Evolutionary conservation across 352 stramenopile species (phyloP), one percentile per base, ranked within the genome.

Genomic region (Globisporangium nodosum): DNA sequence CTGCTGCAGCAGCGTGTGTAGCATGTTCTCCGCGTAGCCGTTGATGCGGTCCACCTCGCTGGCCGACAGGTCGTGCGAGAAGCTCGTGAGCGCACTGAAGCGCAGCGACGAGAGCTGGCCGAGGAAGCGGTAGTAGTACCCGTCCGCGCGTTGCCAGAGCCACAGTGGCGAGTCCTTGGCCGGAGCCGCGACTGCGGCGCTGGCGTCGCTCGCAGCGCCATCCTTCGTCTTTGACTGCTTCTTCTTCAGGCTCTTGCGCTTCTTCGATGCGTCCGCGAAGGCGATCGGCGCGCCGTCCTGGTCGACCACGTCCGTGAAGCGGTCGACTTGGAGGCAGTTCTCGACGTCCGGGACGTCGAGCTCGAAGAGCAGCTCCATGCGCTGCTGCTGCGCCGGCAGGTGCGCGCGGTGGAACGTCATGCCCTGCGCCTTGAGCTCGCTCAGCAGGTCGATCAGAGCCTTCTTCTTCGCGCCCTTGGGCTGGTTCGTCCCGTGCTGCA

Each of bases 391-490:
- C 16, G 64, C 46, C 11, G 86, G 86, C 11, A 93, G 55, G 33
- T 92, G 84, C 49, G 86, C 74, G 55, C 84, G 81, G 49, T 93
- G 81, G 59, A 89, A 88, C 20, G 60, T 61, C 61, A 97, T 78
- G 0, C 92, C 93, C 24, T 97, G 86, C 1, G 74, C 72, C 55
- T 95, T 91, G 2, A 98, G 67, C 56, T 92, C 91, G 12, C 71
- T 66, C 6, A 99, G 85, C 20, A 99, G 69, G 62, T 99, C 97
- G 27, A 98, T 85, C 5, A 99, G 69, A 16, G 96, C 97, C 58
- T 98, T 90, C 77, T 99, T 96, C 73, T 99, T 99, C 27, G 98
- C 93, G 49, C 89, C 91, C 73, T 98, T 98, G 0, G 93, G 93
- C 18, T 90, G 66, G 35, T 94, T 97, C 27, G 72, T 73, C 16